Percentiles rank a stretch among this genome's conserved stretches.
phyloP scores from a whole-genome alignment of 139 green algal genomes.

The Prasinococcaceae sp. region DNA sequence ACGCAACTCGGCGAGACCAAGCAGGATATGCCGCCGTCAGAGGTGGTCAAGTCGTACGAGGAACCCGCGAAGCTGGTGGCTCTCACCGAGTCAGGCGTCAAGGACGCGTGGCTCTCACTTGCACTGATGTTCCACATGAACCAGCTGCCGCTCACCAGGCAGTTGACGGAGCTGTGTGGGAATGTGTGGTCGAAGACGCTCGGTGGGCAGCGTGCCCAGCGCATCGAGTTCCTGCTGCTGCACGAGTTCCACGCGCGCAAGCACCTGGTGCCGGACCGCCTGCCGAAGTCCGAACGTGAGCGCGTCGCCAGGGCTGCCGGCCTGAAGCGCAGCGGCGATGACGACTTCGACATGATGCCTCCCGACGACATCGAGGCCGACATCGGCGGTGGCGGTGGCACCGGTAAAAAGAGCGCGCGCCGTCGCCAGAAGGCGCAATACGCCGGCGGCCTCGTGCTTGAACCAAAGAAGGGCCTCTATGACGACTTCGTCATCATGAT shows the following conservation, averaged over 20 bases:
- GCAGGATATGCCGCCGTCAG: no score
- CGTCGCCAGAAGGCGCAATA: conserved; percentile 45
- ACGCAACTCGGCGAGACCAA: conserved; percentile 63
- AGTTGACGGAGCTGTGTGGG: conserved; percentile 66
- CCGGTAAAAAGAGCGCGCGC: conserved; percentile 13
- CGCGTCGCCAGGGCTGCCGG: neutral
- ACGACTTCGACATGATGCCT: conserved; percentile 4
- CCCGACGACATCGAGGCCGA: no score
- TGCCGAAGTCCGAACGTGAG: conserved; percentile 29
- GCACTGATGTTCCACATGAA: conserved; percentile 49
- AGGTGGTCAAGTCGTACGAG: no score
- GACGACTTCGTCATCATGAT: conserved; percentile 91
- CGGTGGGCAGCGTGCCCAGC: conserved; percentile 53
- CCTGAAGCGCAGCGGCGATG: conserved; percentile 3
- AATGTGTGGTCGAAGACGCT: conserved; percentile 64
- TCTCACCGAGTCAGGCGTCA: conserved; percentile 3
- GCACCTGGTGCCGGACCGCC: conserved; percentile 91
- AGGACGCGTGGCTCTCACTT: conserved; percentile 84
- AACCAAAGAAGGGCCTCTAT: conserved; percentile 97
- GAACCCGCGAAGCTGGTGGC: conserved; percentile 45
- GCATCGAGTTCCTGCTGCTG: conserved; percentile 96
- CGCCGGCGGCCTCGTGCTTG: conserved; percentile 86
- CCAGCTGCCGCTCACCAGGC: conserved; percentile 53
- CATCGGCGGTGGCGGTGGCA: no score
- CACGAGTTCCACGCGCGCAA: conserved; percentile 96